Base-by-base conservation (phyloP, 2,329 filamentous ascomycete genomes). In the Penicillium italicum region DNA sequence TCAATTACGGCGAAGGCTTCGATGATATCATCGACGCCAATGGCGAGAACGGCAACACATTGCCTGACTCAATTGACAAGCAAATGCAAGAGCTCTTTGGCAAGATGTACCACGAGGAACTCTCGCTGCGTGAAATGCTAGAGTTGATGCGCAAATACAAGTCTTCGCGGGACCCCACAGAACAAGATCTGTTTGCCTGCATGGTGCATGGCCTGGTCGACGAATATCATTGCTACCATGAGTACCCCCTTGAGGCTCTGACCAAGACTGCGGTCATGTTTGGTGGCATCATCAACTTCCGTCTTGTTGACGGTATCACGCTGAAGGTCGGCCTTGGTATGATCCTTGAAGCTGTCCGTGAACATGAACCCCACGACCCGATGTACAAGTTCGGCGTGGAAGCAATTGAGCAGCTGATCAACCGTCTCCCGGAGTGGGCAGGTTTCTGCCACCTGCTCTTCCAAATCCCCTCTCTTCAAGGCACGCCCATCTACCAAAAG, bases 311-410 rank as follows among this genome's bases (percentile, higher is more conserved):
- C 6, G 88, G 91, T 40, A 84, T 99, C 18, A 91, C 94, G 4
- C 84, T 97, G 33, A 91, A 96, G 69, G 91, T 96, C 54, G 94
- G 90, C n/a, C 79, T 97, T 16, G 91, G 90, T 16, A 97, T 99
- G 91, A 96, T 99, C 60, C 79, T 97, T n/a, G 92, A 99, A 72
- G 91, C 94, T 12, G 91, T 99, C 24, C 84, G 90, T 61, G 91
- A 96, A 61, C 90, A 94, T 66, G 78, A 82, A 31, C 85, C 89
- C 0, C 89, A 95, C 31, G 86, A 92, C 58, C 86, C 90, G 1
- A 97, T 99, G 94, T 97, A 94, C 79, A 96, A 97, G 67, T 99
- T 99, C 70, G 94, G 95, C 11, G 82, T 99, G 12, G 94, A 99
- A 71, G 94, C 94, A 16, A 82, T 99, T 57, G 87, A 97, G 71